These are phyloP conservation scores for Diaporthe citri DNA, from an alignment of 2,329 filamentous ascomycete species.

Conservation along the genomic window DNA sequence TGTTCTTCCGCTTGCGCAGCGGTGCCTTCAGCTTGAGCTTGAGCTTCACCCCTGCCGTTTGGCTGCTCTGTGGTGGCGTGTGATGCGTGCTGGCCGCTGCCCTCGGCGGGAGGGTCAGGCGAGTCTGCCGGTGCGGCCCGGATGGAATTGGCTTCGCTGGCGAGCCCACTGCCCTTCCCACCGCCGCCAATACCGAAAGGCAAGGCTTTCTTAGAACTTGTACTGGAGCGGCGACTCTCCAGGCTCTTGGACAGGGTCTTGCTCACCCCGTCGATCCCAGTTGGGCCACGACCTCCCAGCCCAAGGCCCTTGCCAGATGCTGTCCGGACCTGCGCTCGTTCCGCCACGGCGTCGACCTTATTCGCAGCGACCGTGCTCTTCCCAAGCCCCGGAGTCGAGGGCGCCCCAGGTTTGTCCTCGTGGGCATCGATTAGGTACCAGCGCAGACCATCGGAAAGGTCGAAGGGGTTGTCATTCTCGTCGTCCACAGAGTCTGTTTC, in stretches of 20 bases:
- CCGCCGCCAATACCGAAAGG: conserved; percentile 62
- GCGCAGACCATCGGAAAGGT: conserved; percentile 91
- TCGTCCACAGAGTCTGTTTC: conserved; percentile 69
- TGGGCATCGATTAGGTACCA: conserved; percentile 97
- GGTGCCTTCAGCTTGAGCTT: conserved; percentile 6
- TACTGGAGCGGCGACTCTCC: conserved; percentile 91
- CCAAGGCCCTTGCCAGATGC: conserved; percentile 57
- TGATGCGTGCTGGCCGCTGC: conserved; percentile 40
- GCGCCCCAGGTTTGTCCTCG: conserved; percentile 92
- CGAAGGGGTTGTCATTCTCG: conserved; percentile 97
- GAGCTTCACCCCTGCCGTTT: conserved; percentile 33
- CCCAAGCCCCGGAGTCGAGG: conserved; percentile 90
- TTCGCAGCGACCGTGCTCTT: conserved; percentile 93
- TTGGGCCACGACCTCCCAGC: conserved; percentile 52
- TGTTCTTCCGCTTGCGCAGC: conserved; percentile 32
- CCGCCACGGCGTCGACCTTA: conserved; percentile 87
- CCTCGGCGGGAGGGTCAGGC: conserved; percentile 42
- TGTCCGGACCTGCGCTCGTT: conserved; percentile 62
- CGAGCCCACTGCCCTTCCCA: conserved; percentile 64
- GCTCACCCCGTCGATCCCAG: conserved; percentile 78
- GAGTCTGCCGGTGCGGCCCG: conserved; percentile 60
- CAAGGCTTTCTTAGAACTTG: conserved; percentile 82
- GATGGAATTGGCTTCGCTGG: conserved; percentile 71
- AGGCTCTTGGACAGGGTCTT: conserved; percentile 88
- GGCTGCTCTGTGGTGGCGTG: conserved; percentile 57